These are phyloP conservation scores for Aspergillus sp. DNA, from an alignment of 2,329 filamentous ascomycete genomes.

Conservation along the genomic window DNA sequence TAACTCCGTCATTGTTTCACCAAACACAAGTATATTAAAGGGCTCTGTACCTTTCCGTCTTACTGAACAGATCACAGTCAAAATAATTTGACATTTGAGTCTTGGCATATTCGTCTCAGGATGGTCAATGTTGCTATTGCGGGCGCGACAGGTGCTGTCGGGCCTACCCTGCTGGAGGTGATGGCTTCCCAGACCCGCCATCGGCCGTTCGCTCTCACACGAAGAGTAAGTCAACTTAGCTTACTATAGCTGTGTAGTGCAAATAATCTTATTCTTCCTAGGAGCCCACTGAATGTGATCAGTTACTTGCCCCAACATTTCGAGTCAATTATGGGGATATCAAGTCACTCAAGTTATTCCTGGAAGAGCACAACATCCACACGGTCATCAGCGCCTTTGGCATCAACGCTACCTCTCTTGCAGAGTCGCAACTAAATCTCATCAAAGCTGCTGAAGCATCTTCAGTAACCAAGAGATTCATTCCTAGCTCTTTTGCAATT, in stretches of 20 bases:
- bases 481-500: conserved; percentile 24
- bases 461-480: conserved; percentile 16
- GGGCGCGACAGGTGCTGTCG: conserved; percentile 12
- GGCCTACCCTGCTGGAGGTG: conserved; percentile 11
- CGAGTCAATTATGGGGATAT: conserved; percentile 31
- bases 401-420: conserved; percentile 4
- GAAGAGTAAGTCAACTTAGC: neutral
- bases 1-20: too few relatives aligned
- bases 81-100: too few relatives aligned
- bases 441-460: conserved; percentile 23
- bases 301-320: too few relatives aligned
- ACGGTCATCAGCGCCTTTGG: conserved; percentile 26
- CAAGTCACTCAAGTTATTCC: conserved; percentile 19
- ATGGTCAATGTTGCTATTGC: conserved; percentile 15
- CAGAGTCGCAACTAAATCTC: conserved; percentile 19
- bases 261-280: accelerated
- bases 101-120: too few relatives aligned
- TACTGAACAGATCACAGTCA: too few relatives aligned
- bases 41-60: too few relatives aligned
- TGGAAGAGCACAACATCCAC: conserved; percentile 26
- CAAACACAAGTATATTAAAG: too few relatives aligned
- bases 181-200: neutral
- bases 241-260: too few relatives aligned
- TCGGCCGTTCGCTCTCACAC: conserved; percentile 7
- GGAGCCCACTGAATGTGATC: too few relatives aligned